Base-by-base conservation (phyloP, 805 yeast species). In the Sugiyamaella americana region DNA sequence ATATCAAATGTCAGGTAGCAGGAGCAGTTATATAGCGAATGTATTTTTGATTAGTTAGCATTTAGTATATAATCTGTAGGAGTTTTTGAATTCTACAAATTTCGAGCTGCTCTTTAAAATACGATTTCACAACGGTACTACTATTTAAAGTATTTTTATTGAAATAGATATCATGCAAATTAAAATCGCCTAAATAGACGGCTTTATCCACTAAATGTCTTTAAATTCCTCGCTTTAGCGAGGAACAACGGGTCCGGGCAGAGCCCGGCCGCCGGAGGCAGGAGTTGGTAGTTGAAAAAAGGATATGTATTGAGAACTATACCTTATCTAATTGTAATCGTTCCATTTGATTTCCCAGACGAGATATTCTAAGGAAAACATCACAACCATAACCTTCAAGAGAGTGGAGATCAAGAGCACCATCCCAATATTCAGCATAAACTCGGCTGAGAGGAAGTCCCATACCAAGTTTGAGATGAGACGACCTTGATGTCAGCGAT, bases 351-450 rank as follows among this genome's bases (percentile, higher is more conserved):
- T 75, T 71, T 37, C 96, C 96, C 47, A 87, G 72, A 61, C 87
- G 85, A 24, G 88, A 83, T 49, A 91, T 68, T 26, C 83, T 79
- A 58, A 93, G 67, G 50, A 83, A 82, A 0, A 91, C 88, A 60
- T 91, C 98, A 32, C 93, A 80, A 2, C 98, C 98, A 56, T 83
- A 87, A 2, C 96, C 97, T 50, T 87, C 91, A 43, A 91, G 68
- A 0, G 94, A 82, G 55, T 82, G 82, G 74, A 91, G 77, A 49
- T 80, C 82, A 43, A 91, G 65, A 43, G 83, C 85, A 4, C 98
- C 98, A 56, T 89, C 93, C 98, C 98, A 91, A 64, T 91, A 91
- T 57, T 91, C 97, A 0, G 95, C 87, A 60, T 91, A 91, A 0
- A 89, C 87, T 55, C 86, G 82, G 58, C 96, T 84, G 84, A 91